These are phyloP conservation scores for Kwoniella botswanensis DNA, from an alignment of 768 basidiomycete genomes.

Conservation along the genomic window DNA sequence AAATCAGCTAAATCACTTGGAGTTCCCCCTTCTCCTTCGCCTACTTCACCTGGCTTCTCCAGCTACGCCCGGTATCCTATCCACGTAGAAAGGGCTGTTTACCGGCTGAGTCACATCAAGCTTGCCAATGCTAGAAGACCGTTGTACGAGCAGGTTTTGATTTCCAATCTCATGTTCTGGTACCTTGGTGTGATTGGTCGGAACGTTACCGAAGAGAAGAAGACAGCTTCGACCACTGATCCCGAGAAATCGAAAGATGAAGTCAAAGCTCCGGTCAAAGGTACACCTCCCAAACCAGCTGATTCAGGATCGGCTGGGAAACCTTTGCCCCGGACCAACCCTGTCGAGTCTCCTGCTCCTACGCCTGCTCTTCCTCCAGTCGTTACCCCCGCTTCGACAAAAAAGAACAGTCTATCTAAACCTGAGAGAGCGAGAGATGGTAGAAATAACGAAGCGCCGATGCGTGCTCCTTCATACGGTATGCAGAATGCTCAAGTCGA, in stretches of 20 bases:
- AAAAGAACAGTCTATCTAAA: slow-evolving; percentile 62
- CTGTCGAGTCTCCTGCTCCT: slow-evolving; percentile 17
- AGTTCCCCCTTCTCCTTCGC: slow-evolving; percentile 53
- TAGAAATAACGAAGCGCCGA: slow-evolving; percentile 81
- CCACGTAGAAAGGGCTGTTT: slow-evolving; percentile 97
- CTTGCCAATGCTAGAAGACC: slow-evolving; percentile 95
- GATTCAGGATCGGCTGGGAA: slow-evolving; percentile 47
- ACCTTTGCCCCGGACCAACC: slow-evolving; percentile 11
- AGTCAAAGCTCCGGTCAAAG: slow-evolving; percentile 44
- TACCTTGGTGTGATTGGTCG: slow-evolving; percentile 98
- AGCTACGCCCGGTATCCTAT: slow-evolving; percentile 86
- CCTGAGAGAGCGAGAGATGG: slow-evolving; percentile 73
- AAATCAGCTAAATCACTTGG: slow-evolving; percentile 71
- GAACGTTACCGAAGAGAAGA: slow-evolving; percentile 64
- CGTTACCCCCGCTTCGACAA: slow-evolving; percentile 21
- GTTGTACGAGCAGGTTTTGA: slow-evolving; percentile 85
- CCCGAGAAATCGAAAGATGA: slow-evolving; percentile 43
- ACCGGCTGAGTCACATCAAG: slow-evolving; percentile 97
- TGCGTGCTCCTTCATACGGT: slow-evolving; percentile 88
- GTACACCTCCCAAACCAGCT: slow-evolving; percentile 44
- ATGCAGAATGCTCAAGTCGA: slow-evolving; percentile 93
- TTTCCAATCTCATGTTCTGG: slow-evolving; percentile 76
- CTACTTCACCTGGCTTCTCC: slow-evolving; percentile 57
- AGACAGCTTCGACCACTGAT: slow-evolving; percentile 36
- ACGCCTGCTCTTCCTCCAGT: slow-evolving; percentile 10